Evolutionary conservation across 495 filamentous ascomycete genomes (phyloP).

Genomic region (Penicillium canariense): DNA sequence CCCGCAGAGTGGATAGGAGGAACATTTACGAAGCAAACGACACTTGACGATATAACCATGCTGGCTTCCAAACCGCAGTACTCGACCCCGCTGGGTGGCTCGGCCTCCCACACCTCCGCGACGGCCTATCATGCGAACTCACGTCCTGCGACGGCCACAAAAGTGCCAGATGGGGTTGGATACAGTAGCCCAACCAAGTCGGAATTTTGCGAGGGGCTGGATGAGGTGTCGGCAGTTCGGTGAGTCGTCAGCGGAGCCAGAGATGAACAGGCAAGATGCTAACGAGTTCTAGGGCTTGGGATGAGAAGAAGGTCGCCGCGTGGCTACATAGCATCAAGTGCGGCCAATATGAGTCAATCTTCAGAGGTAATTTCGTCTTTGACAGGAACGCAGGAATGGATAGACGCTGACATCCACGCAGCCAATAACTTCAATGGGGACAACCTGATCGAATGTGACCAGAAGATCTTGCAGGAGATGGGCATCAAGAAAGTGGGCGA

Average conservation of each 20-base stretch:
- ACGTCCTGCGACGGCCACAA: conserved; percentile 53
- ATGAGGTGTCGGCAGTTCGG: conserved; percentile 59
- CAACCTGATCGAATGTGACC: conserved; percentile 94
- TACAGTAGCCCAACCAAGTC: conserved; percentile 90
- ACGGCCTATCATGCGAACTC: conserved; percentile 50
- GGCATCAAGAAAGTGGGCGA: conserved; percentile 98
- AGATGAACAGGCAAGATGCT: conserved; percentile 12
- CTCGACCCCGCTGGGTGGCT: conserved; percentile 58
- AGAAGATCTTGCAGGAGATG: conserved; percentile 94
- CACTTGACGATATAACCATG: conserved; percentile 54
- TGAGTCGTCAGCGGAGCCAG: conserved; percentile 26
- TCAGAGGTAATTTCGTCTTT: conserved; percentile 57
- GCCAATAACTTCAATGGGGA: conserved; percentile 95
- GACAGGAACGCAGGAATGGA: background rate
- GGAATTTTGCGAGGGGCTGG: conserved; percentile 81
- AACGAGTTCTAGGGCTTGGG: conserved; percentile 63
- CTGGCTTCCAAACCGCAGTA: conserved; percentile 83
- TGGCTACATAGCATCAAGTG: conserved; percentile 91
- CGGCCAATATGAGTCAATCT: conserved; percentile 86
- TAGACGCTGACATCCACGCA: conserved; percentile 20
- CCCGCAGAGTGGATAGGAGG: background rate
- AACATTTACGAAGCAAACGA: background rate
- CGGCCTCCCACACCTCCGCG: conserved; percentile 53
- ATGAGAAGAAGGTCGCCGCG: conserved; percentile 84
- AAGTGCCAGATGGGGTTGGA: conserved; percentile 56